These are phyloP conservation scores for Anastatica hierochuntica DNA, from an alignment of 345 rosid species.

Conservation along the genomic window DNA sequence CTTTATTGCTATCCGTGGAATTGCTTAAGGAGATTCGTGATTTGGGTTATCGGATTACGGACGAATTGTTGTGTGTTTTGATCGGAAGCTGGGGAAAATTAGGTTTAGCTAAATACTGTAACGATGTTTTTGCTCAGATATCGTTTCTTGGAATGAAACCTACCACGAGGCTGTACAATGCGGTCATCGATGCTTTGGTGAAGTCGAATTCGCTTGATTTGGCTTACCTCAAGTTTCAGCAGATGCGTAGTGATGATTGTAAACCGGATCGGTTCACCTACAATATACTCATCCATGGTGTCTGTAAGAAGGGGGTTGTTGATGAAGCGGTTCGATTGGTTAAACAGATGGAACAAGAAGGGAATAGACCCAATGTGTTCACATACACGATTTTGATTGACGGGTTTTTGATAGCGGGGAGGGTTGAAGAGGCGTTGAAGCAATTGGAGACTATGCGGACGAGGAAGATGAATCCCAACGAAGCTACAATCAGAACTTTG, in stretches of 20 bases:
- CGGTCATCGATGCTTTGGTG: conserved; percentile 72
- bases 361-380: conserved; percentile 61
- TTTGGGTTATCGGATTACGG: conserved; percentile 49
- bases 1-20: conserved; percentile 60
- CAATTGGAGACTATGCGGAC: conserved; percentile 46
- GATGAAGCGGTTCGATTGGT: conserved; percentile 78
- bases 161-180: conserved; percentile 76
- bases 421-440: conserved; percentile 56
- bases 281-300: conserved; percentile 83
- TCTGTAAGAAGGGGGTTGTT: conserved; percentile 65
- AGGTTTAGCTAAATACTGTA: conserved; percentile 77
- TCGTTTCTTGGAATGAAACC: conserved; percentile 66
- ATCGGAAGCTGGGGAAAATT: conserved; percentile 87
- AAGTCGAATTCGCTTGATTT: conserved; percentile 73
- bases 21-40: conserved; percentile 48
- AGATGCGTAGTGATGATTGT: conserved; percentile 70
- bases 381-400: conserved; percentile 69
- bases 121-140: conserved; percentile 71
- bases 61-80: conserved; percentile 64
- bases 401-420: conserved; percentile 70
- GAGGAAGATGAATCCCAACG: conserved; percentile 51
- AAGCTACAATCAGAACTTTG: conserved; percentile 74
- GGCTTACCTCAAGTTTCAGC: conserved; percentile 88
- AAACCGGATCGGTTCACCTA: conserved; percentile 84
- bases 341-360: conserved; percentile 72